phyloP scores from a whole-genome alignment of 495 filamentous ascomycete genomes.

The Cenococcum geophilum region DNA sequence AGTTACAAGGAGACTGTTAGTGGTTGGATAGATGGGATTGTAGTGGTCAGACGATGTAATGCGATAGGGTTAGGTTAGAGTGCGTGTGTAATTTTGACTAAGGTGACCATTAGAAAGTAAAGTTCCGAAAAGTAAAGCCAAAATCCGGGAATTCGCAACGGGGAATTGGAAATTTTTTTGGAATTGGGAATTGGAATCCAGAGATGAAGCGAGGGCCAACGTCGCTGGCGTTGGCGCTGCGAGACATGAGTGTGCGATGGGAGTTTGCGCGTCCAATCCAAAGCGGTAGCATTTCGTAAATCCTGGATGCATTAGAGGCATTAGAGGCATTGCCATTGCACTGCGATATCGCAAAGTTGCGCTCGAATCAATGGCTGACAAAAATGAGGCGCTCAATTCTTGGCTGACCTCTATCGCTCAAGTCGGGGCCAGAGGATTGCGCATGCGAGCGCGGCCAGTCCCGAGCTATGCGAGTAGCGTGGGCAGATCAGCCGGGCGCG shows the following conservation, averaged over 20 bases:
- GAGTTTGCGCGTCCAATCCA: background rate
- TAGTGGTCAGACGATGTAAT: background rate
- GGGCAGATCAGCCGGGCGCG: constrained; percentile 33
- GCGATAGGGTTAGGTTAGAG: constrained; percentile 1
- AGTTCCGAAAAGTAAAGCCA: background rate
- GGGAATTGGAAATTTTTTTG: background rate
- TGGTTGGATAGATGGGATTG: background rate
- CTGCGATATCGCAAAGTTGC: constrained; percentile 27
- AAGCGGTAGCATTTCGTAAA: background rate
- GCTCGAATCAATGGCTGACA: constrained; percentile 20
- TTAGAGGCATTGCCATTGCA: constrained; percentile 1
- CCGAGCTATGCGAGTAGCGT: constrained; percentile 23
- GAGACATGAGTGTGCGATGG: background rate
- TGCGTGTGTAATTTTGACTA: background rate
- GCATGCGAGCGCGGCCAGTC: constrained; percentile 27
- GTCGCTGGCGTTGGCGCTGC: background rate
- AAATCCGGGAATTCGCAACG: constrained; percentile 1
- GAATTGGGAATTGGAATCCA: constrained; percentile 5
- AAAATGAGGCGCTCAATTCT: constrained; percentile 21
- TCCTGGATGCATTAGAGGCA: background rate
- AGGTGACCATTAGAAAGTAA: constrained; percentile 5
- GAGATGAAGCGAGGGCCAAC: background rate
- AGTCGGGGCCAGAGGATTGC: constrained; percentile 14
- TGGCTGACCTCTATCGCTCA: constrained; percentile 13
- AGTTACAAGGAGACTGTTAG: constrained; percentile 14